Evolutionary conservation across 1,284 basidiomycete genomes (phyloP).

Genomic region (Papiliotrema nemorosa): DNA sequence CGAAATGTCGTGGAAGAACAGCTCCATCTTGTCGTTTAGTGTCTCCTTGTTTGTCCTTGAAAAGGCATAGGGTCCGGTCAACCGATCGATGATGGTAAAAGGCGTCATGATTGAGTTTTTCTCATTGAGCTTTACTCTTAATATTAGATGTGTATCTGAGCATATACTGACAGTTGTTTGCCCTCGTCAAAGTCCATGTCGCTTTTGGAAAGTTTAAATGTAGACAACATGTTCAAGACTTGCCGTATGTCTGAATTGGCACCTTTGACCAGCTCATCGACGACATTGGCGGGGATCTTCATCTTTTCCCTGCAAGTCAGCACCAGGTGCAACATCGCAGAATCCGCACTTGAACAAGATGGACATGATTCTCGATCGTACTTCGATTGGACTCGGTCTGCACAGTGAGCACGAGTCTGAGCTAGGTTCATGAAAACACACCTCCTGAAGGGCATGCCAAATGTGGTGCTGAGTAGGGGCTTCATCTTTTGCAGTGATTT

Average conservation of each 20-base stretch:
- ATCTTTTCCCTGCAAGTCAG: constrained; percentile 71
- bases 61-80: constrained; percentile 87
- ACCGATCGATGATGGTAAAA: constrained; percentile 78
- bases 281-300: constrained; percentile 81
- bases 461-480: constrained; percentile 73
- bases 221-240: constrained; percentile 96
- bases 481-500: constrained; percentile 81
- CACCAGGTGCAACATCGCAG: neutral
- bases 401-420: constrained; percentile 9
- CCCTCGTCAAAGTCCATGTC: constrained; percentile 87
- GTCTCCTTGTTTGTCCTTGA: constrained; percentile 74
- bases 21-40: constrained; percentile 86
- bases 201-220: constrained; percentile 79
- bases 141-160: neutral
- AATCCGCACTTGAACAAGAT: constrained; percentile 78
- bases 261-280: constrained; percentile 85
- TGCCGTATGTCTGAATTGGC: constrained; percentile 94
- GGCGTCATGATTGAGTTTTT: constrained; percentile 89
- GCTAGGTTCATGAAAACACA: constrained; percentile 42
- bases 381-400: constrained; percentile 68
- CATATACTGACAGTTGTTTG: constrained; percentile 67
- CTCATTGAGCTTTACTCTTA: constrained; percentile 80
- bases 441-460: constrained; percentile 72
- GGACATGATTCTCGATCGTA: constrained; percentile 81
- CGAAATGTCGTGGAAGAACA: constrained; percentile 93